Percentiles rank a stretch among this genome's conserved stretches.
Conservation (phyloP, 2,329 filamentous ascomycete genomes). For the Coniochaeta pulveracea region DNA sequence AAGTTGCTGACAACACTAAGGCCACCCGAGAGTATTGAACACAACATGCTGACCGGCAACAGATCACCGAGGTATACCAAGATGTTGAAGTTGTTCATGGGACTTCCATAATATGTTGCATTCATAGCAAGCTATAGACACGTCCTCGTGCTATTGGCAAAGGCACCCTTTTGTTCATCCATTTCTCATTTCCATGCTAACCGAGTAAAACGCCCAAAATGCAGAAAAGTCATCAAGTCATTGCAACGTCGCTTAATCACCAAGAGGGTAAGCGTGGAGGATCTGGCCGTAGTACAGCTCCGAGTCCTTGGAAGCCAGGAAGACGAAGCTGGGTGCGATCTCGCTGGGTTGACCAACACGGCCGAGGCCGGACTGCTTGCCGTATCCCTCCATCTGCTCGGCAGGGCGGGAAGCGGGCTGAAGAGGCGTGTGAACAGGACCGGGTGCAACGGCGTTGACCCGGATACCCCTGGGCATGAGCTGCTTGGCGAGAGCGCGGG, state of each 20-base stretch:
- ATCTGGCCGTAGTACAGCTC: slow-evolving; percentile 27
- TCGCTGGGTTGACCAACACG: slow-evolving; percentile 31
- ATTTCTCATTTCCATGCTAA: too few relatives aligned
- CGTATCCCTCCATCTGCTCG: slow-evolving; percentile 33
- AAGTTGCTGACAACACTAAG: too few relatives aligned
- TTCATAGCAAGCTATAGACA: too few relatives aligned
- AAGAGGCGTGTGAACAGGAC: slow-evolving; percentile 30
- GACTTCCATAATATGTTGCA: slow-evolving; percentile 6
- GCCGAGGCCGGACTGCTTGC: slow-evolving; percentile 22
- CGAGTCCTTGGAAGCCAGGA: slow-evolving; percentile 26
- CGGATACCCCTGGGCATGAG: slow-evolving; percentile 44
- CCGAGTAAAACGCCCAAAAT: too few relatives aligned
- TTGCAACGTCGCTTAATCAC: too few relatives aligned
- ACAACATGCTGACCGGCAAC: neutral
- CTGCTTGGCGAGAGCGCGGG: slow-evolving; percentile 37
- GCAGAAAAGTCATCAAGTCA: too few relatives aligned
- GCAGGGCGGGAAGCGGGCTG: slow-evolving; percentile 29
- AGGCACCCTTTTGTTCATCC: too few relatives aligned
- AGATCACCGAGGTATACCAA: slow-evolving; percentile 12
- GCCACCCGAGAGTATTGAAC: too few relatives aligned
- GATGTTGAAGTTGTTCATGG: slow-evolving; percentile 11
- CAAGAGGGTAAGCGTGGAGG: slow-evolving; percentile 26
- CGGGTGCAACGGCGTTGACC: slow-evolving; percentile 34
- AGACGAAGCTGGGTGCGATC: slow-evolving; percentile 28
- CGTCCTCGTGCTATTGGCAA: too few relatives aligned